phyloP scores from a whole-genome alignment of 2,329 filamentous ascomycete genomes.

The Penicillium sp. region DNA sequence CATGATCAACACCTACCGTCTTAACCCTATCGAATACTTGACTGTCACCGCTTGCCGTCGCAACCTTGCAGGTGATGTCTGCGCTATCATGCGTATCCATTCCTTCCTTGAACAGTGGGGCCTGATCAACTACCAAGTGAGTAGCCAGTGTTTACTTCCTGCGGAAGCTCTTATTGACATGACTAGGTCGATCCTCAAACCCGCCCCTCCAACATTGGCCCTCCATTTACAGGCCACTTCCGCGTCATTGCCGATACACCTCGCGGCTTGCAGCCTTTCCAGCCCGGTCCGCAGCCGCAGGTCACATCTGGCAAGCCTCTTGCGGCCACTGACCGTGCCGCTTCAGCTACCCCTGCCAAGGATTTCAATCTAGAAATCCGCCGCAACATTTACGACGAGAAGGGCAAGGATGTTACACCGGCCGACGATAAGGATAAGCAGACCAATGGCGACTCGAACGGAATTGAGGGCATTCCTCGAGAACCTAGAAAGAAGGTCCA shows the following conservation, averaged over 20 bases:
- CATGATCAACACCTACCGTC: conserved; percentile 98
- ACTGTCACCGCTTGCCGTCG: conserved; percentile 94
- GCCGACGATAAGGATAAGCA: conserved; percentile 62
- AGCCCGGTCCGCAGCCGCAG: conserved; percentile 74
- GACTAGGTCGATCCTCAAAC: conserved; percentile 88
- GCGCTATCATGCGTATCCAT: conserved; percentile 98
- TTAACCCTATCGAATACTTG: conserved; percentile 93
- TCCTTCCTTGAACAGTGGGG: conserved; percentile 98
- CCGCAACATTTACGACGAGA: conserved; percentile 91
- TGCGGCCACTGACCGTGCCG: conserved; percentile 66
- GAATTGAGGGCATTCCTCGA: conserved; percentile 52
- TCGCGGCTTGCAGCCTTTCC: conserved; percentile 88
- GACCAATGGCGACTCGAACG: conserved; percentile 70
- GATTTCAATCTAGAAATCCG: conserved; percentile 90
- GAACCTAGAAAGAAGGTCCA: conserved; percentile 64
- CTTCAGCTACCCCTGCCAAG: conserved; percentile 65
- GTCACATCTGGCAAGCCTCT: conserved; percentile 58
- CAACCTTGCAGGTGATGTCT: conserved; percentile 94
- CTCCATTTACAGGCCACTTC: conserved; percentile 96
- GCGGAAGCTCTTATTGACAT: conserved; percentile 26
- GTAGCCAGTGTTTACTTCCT: conserved; percentile 6
- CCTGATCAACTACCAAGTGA: conserved; percentile 95
- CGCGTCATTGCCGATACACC: conserved; percentile 93
- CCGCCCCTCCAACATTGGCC: conserved; percentile 88
- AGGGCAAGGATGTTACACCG: conserved; percentile 76